Base-by-base conservation (phyloP, 495 filamentous ascomycete species). In the Penicillium psychrofluorescens region DNA sequence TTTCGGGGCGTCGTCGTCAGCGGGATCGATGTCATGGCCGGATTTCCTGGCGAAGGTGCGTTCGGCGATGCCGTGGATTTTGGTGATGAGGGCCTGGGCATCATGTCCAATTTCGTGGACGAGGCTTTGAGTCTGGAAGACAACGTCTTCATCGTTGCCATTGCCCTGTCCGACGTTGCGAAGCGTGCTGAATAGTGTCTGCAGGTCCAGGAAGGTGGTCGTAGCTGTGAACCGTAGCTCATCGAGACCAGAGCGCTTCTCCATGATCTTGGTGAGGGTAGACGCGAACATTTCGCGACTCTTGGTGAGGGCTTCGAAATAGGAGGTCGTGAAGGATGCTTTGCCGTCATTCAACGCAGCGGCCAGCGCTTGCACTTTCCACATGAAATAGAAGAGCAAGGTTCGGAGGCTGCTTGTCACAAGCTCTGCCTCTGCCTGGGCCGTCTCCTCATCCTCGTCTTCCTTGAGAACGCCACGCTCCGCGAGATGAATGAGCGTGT, bases 371-470 rank as follows among this genome's bases (percentile, higher is more conserved):
- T 81, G 79, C 8, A 87, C 75, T 50, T 90, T 90, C 92, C 92
- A 98, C 82, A 95, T 86, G 62, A 95, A 92, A 67, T 95, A 97
- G 68, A 90, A 88, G 16, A 90, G 67, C 15, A 85, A 62, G 6
- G 82, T 72, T 48, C 83, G 81, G 48, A 90, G 80, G 13, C 88
- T 83, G 43, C 77, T 81, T 8, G 72, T 70, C 6, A 90, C 79
- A 40, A 92, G 65, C 45, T 90, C 83, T 45, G 88, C 81, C 56
- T 95, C 90, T 8, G 83, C 65, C 35, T 75, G 77, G 43, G 84
- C 81, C 4, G 76, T 58, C 10, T 84, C 81, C 27, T 84, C 78
- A 41, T 83, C 76, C 1, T 77, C 70, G 27, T 80, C 76, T 29
- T 75, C 50, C 31, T 61, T 68, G 13, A 79, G 74, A 7, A 75